Evolutionary conservation across 257 asterid genomes (phyloP), one percentile per base, ranked within the genome.

Genomic region (Forsythia viridissima): DNA sequence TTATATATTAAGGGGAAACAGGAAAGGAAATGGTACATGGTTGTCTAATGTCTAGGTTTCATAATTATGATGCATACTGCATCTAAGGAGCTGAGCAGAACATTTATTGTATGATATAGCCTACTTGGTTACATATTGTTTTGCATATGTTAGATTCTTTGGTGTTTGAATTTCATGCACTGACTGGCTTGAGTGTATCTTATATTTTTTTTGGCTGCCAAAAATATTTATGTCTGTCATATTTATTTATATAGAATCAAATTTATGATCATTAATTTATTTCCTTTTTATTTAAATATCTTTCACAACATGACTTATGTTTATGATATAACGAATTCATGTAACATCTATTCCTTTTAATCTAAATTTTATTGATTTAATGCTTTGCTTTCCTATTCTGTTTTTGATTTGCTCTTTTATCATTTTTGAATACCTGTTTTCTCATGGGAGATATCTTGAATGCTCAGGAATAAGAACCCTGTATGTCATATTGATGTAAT

Each of bases 381-480:
- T 75, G 38, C 73, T 21, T 75, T 52, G 52, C 46, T 42, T 51
- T 10, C 55, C 37, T 34, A 24, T 40, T 41, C 20, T 55, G 55
- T 44, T 46, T 46, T 48, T 12, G 41, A n/a, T 43, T 57, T 37
- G 63, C 79, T 43, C 61, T 44, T 10, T 30, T 8, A 6, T 63
- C 44, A 55, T 12, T 46, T 12, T 46, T 70, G 42, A 30, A 8
- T 55, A 8, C 12, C 18, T 74, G 55, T 39, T 75, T 75, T 75
- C 80, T 59, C 72, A 24, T 73, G 43, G n/a, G 46, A 69, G 70
- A 37, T 68, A 68, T 80, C 30, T 46, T 12, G 42, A 48, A 16
- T n/a, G 18, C 61, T 41, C 43, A 36, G n/a, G 15, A 36, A 39
- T 5, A 42, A 42, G 30, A 71, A 44, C 66, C 24, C 8, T 52